phyloP scores from a whole-genome alignment of 805 yeast species.

The Wickerhamomyces kurtzmanii region DNA sequence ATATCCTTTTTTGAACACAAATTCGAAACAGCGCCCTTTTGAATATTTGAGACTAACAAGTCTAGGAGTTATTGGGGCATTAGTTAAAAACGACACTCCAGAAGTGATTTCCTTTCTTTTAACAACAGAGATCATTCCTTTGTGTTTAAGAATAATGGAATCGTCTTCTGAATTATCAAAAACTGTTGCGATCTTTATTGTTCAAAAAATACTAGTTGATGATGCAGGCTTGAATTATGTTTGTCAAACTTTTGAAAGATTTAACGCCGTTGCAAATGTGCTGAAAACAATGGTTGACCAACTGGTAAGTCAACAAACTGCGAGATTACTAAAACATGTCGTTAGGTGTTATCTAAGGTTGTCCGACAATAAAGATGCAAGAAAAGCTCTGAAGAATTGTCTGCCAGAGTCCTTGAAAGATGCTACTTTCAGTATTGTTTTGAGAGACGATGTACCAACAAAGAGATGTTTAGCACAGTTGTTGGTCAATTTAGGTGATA shows the following conservation, averaged over 20 bases:
- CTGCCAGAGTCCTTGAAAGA: slow-evolving; percentile 84
- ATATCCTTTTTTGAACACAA: slow-evolving; percentile 90
- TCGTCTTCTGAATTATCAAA: slow-evolving; percentile 87
- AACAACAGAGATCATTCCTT: slow-evolving; percentile 94
- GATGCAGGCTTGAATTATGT: slow-evolving; percentile 87
- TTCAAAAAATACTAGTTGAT: slow-evolving; percentile 86
- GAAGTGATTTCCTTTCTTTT: slow-evolving; percentile 87
- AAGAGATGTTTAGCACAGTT: slow-evolving; percentile 81
- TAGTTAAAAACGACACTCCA: slow-evolving; percentile 91
- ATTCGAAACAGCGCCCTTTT: slow-evolving; percentile 84
- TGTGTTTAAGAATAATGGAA: slow-evolving; percentile 92
- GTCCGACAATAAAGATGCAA: slow-evolving; percentile 83
- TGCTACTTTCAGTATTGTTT: slow-evolving; percentile 69
- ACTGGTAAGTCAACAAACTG: slow-evolving; percentile 64
- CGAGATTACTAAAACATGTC: slow-evolving; percentile 83
- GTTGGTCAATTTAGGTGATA: slow-evolving; percentile 51
- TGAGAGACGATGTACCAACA: slow-evolving; percentile 83
- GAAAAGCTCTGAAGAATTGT: slow-evolving; percentile 73
- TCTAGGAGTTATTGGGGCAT: slow-evolving; percentile 93
- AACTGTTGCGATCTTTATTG: slow-evolving; percentile 93
- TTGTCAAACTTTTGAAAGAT: slow-evolving; percentile 91
- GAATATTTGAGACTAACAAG: slow-evolving; percentile 90
- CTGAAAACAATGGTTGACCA: slow-evolving; percentile 84
- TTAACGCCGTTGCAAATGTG: slow-evolving; percentile 88
- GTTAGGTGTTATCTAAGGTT: slow-evolving; percentile 88